Conservation (phyloP, 768 basidiomycete species). For the Baorangia bicolor region DNA sequence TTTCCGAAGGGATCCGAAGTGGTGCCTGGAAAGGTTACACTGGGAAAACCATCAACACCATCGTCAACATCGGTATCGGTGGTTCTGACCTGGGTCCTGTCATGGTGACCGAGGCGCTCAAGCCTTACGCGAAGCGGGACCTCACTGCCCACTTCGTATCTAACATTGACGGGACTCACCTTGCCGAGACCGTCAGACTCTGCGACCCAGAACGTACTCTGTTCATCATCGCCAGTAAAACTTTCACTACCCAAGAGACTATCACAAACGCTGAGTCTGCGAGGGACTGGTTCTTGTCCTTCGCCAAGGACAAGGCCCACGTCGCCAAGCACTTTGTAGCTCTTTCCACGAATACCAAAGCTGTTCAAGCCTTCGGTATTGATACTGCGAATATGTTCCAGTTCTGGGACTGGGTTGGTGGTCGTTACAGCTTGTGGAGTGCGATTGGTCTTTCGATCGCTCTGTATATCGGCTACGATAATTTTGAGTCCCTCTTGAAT, state of each 20-base stretch:
- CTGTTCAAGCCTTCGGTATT: constrained; percentile 93
- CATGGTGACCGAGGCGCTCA: constrained; percentile 98
- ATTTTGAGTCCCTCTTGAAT: constrained; percentile 85
- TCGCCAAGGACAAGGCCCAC: constrained; percentile 83
- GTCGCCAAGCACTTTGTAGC: constrained; percentile 99
- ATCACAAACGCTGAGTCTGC: constrained; percentile 98
- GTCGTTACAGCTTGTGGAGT: constrained; percentile 97
- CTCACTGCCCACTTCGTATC: constrained; percentile 87
- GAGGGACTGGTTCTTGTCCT: constrained; percentile 87
- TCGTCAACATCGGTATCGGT: constrained; percentile 99
- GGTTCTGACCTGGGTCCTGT: constrained; percentile 98
- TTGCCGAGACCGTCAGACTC: constrained; percentile 79
- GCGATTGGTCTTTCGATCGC: constrained; percentile 97
- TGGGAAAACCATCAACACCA: constrained; percentile 88
- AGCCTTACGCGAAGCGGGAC: constrained; percentile 87
- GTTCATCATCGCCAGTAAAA: constrained; percentile 99
- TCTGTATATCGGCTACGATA: constrained; percentile 88
- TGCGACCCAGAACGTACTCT: constrained; percentile 91
- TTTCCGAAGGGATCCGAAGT: constrained; percentile 78
- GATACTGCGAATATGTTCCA: constrained; percentile 94
- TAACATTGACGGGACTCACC: constrained; percentile 98
- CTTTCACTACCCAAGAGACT: constrained; percentile 99
- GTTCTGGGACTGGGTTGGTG: constrained; percentile 99
- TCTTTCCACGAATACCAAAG: constrained; percentile 92
- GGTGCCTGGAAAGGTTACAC: constrained; percentile 98